A percentile compares a stretch with the other conserved stretches of the same genome.
phyloP scores from a whole-genome alignment of 176 grass and related monocot genomes.

The Pontederia paniculata region DNA sequence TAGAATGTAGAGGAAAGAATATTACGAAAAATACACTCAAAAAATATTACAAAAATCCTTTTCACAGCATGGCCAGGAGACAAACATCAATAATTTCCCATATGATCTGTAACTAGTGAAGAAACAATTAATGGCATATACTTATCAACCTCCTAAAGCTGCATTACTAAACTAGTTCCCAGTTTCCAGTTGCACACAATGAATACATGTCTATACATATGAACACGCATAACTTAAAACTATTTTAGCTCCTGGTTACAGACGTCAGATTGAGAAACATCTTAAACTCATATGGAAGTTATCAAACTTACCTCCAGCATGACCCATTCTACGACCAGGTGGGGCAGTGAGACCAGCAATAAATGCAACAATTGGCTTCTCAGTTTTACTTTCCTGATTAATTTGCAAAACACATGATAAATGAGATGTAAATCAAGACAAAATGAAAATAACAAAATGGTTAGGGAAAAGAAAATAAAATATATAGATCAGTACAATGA shows the following conservation, averaged over 20 bases:
- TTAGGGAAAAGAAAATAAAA: background rate
- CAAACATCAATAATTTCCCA: too few relatives aligned
- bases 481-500: background rate
- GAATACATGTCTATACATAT: too few relatives aligned
- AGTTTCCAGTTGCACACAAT: too few relatives aligned
- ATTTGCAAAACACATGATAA: conserved; percentile 2
- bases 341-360: conserved; percentile 99
- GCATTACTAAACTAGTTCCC: too few relatives aligned
- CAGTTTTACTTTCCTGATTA: conserved; percentile 70
- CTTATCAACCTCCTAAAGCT: too few relatives aligned
- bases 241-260: background rate
- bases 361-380: conserved; percentile 96
- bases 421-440: background rate
- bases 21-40: too few relatives aligned
- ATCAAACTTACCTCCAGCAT: conserved; percentile 74
- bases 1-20: too few relatives aligned
- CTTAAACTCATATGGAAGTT: background rate
- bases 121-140: too few relatives aligned
- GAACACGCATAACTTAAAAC: too few relatives aligned
- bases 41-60: too few relatives aligned
- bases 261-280: background rate
- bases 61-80: too few relatives aligned
- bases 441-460: background rate
- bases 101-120: too few relatives aligned
- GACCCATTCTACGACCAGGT: conserved; percentile 95